A percentile compares a stretch with the other conserved stretches of the same genome.
phyloP scores from a whole-genome alignment of 257 asterid genomes.

The Jaltomata sinuosa region DNA sequence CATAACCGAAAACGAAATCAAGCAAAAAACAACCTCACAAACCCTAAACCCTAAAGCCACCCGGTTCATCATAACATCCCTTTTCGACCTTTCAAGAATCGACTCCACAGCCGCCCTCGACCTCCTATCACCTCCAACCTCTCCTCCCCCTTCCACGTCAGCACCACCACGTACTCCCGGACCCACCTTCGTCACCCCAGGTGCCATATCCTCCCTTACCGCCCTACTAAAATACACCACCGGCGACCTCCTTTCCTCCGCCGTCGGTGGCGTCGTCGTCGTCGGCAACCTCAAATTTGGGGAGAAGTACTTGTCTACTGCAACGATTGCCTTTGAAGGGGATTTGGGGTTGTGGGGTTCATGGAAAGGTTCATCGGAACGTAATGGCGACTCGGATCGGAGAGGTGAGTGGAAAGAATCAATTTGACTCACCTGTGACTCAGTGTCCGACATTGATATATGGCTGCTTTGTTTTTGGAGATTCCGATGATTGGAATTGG shows the following conservation, averaged over 20 bases:
- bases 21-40: conserved; percentile 42
- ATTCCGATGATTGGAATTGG: conserved; percentile 4
- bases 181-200: conserved; percentile 33
- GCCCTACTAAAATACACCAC: conserved; percentile 13
- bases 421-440: conserved; percentile 58
- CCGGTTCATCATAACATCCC: conserved; percentile 28
- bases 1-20: conserved; percentile 70
- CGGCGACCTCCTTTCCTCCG: conserved; percentile 25
- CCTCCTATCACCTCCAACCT: conserved; percentile 38
- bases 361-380: conserved; percentile 47
- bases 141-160: conserved; percentile 41
- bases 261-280: conserved; percentile 13
- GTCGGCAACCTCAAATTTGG: conserved; percentile 25
- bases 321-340: conserved; percentile 31
- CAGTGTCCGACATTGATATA: conserved; percentile 79
- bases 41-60: conserved; percentile 51
- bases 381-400: conserved; percentile 64
- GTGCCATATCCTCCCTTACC: conserved; percentile 30
- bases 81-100: conserved; percentile 30
- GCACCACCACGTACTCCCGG: conserved; percentile 13
- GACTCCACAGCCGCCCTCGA: conserved; percentile 34
- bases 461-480: conserved; percentile 36
- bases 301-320: conserved; percentile 39
- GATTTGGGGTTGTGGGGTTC: conserved; percentile 17
- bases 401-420: conserved; percentile 79